Percentiles rank a stretch among this genome's conserved stretches.
Evolutionary conservation across 2,329 filamentous ascomycete species (phyloP).

Genomic region (Aspergillus novoparasiticus): DNA sequence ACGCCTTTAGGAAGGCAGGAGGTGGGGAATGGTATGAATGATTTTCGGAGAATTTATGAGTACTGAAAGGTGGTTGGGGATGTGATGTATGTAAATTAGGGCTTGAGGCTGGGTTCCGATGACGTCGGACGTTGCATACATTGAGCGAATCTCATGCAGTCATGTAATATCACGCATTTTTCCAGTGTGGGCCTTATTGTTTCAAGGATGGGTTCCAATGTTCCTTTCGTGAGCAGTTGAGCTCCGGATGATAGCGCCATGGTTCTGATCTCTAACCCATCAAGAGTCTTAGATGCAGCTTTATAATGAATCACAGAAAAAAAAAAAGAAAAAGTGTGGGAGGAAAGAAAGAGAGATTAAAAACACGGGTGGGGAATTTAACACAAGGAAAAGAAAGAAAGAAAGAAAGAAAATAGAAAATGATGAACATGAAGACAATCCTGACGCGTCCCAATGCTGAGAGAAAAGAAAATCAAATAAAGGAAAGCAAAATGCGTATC

Average conservation of each 20-base stretch:
- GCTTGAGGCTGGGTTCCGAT: neutral
- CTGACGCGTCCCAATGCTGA: constrained; percentile 28
- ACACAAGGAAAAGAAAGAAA: constrained; percentile 18
- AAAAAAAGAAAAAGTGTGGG: constrained; percentile 10
- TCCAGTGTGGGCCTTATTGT: neutral
- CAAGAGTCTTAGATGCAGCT: constrained; percentile 5
- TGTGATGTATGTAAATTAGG: neutral
- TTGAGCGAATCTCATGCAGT: neutral
- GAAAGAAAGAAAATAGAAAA: constrained; percentile 16
- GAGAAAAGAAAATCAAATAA: constrained; percentile 13
- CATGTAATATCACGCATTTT: neutral
- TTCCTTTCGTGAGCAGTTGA: neutral
- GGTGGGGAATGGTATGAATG: constrained; percentile 22
- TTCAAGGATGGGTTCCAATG: neutral
- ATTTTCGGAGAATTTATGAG: constrained; percentile 13
- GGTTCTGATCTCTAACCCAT: neutral
- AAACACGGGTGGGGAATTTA: constrained; percentile 20
- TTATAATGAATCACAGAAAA: constrained; percentile 3
- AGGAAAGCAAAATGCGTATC: constrained; percentile 11
- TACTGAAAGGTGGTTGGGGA: neutral
- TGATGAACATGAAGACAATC: constrained; percentile 20
- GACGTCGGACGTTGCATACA: neutral
- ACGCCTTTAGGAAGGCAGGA: constrained; percentile 25
- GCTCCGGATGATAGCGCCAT: neutral
- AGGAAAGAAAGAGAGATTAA: constrained; percentile 7